These are phyloP conservation scores for Oryza longistaminata DNA, from an alignment of 176 grass and related monocot species.

Conservation along the genomic window DNA sequence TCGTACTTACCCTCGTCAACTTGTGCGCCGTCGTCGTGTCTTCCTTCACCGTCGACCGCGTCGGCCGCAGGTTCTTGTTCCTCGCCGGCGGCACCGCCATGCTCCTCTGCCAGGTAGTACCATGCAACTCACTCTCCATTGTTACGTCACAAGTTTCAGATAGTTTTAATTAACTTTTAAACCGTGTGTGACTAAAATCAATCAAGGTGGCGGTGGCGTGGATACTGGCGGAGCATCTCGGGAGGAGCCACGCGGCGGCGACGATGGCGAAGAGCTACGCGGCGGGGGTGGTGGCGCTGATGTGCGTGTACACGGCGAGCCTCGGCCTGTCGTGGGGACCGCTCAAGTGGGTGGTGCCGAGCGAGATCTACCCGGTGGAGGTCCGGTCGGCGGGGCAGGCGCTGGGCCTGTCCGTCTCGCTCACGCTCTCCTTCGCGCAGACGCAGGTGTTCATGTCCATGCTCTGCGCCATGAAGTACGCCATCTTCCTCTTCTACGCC, in stretches of 20 bases:
- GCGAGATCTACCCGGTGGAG: conserved; percentile 88
- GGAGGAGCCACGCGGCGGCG: conserved; percentile 15
- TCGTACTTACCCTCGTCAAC: conserved; percentile 42
- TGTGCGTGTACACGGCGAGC: conserved; percentile 59
- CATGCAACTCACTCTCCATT: background rate
- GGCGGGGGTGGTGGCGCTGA: conserved; percentile 56
- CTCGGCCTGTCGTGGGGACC: conserved; percentile 83
- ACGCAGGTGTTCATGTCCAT: conserved; percentile 68
- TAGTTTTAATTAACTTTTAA: too few relatives aligned
- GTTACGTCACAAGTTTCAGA: background rate
- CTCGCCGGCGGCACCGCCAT: conserved; percentile 48
- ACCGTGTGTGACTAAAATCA: background rate
- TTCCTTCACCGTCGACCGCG: conserved; percentile 41
- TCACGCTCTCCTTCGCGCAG: conserved; percentile 66
- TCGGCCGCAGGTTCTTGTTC: conserved; percentile 53
- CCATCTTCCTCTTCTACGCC: conserved; percentile 64
- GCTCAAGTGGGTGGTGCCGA: conserved; percentile 71
- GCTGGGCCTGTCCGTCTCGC: conserved; percentile 52
- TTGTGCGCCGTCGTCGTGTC: conserved; percentile 29
- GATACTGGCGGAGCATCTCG: conserved; percentile 55
- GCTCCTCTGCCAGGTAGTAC: conserved; percentile 45
- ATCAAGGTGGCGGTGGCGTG: conserved; percentile 46
- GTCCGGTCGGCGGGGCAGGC: conserved; percentile 74
- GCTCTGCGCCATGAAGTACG: conserved; percentile 63
- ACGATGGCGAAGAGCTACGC: conserved; percentile 51